Evolutionary conservation across 768 basidiomycete species (phyloP), one percentile per base, ranked within the genome.

Genomic region (Collybia nuda): DNA sequence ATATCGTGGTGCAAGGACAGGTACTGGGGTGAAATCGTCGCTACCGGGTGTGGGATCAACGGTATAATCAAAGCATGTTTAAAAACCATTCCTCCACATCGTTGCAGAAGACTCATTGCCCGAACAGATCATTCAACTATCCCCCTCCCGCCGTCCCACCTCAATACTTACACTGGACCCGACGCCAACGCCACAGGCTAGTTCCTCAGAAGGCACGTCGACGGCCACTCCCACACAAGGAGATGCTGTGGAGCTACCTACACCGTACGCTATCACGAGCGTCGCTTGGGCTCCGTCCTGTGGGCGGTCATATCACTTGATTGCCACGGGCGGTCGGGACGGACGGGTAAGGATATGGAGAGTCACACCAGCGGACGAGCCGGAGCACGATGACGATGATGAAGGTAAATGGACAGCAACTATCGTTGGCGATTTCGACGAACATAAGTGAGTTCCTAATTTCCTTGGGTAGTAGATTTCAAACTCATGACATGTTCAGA

Each of bases 1-100:
- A 68, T 99, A 38, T 88, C 88, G 6, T 99, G 95, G 94, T 98
- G 95, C 68, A 92, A 93, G 62, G 97, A 98, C 60, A 78, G 81
- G 53, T 97, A 94, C 67, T 97, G 94, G 94, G 96, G 96, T 1
- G 90, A 94, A 62, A 62, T 96, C 17, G 74, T 98, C 43, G 93
- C 93, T 7, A 85, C 84, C 0, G 81, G 84, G 1, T 81, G 80
- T 47, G 94, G 93, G 1, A 76, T 81, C 1, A 80, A 74, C 51
- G 89, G 90, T 0, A 67, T 82, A 18, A 73, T 98, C 40, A 93
- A 96, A 66, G 93, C 94, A 38, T 47, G 75, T 48, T 6, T 21
- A 38, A 2, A 11, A 19, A 12, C 12, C 6, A 0, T 28, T 7
- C 35, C 1, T 14, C 28, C 19, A n/a, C 21, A 22, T 23, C 29